Base-by-base conservation (phyloP, 225 moss, liverwort and hornwort genomes). In the Ulota crispa region DNA sequence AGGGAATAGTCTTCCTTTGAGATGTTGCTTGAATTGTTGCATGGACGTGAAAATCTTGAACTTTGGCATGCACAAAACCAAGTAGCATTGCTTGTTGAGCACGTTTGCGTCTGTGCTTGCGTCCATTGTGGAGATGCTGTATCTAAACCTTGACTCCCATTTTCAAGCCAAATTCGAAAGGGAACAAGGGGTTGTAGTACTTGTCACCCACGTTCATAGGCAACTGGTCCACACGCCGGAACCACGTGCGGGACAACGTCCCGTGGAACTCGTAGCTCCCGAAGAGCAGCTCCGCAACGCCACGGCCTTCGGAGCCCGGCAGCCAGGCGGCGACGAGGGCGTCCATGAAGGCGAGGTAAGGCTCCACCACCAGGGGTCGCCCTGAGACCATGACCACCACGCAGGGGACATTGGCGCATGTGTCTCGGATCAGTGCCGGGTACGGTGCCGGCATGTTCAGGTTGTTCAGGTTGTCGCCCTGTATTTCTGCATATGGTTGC, bases 131-230 rank as follows among this genome's bases (percentile, higher is more conserved):
- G n/a, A n/a, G n/a, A n/a, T n/a, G n/a, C n/a, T n/a, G n/a, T n/a
- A n/a, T n/a, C n/a, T n/a, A 52, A 15, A 21, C 10, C 26, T 66
- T 30, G 55, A 87, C 63, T 18, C 87, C 84, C 89, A 85, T 87
- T 77, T 66, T 85, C 77, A 93, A 85, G 30, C 96, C 96, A 75
- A 87, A 92, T 5, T 93, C 96, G n/a, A 88, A 94, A 1, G 94
- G 89, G 66, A 96, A 96, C 52, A 96, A 85, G 16, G 94, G 94
- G 76, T 91, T 86, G 72, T 94, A 96, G 5, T 87, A 73, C 23
- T 68, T 32, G 43, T 94, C 92, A 2, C 93, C 94, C 1, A 94
- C 84, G 45, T 94, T 94, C 92, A 96, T 93, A 4, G 96, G 96
- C 80, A 96, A 80, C 70, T 96, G 94, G 10, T 89, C 79, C 0